phyloP scores from a whole-genome alignment of 2,329 filamentous ascomycete genomes.

The Phialophora chinensis region DNA sequence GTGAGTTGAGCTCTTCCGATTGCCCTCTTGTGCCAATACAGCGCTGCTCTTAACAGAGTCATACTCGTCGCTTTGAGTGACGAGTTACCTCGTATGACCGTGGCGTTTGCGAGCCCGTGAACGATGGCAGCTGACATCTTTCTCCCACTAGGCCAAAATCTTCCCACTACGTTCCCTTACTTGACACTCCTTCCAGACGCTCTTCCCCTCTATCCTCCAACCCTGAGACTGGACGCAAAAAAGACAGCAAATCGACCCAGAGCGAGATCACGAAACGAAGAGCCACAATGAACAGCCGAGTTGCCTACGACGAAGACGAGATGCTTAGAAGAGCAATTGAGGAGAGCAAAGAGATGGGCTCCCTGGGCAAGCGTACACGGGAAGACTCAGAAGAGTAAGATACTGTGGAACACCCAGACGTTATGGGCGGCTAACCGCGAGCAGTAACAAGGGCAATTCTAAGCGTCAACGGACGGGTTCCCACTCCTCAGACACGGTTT shows the following conservation, averaged over 20 bases:
- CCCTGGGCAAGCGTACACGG: conserved; percentile 79
- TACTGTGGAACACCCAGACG: background rate
- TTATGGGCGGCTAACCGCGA: conserved; percentile 18
- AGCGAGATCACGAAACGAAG: conserved; percentile 75
- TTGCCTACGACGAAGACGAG: conserved; percentile 94
- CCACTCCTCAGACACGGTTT: conserved; percentile 68
- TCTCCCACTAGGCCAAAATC: conserved; percentile 60
- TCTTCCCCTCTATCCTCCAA: conserved; percentile 53
- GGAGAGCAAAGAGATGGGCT: conserved; percentile 76
- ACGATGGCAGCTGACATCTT: conserved; percentile 3
- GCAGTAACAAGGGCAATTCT: conserved; percentile 70
- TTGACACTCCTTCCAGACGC: conserved; percentile 54
- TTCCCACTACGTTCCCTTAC: conserved; percentile 68
- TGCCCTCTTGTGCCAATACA: conserved; percentile 14
- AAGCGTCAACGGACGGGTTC: conserved; percentile 88
- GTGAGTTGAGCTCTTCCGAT: conserved; percentile 61
- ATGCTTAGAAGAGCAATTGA: conserved; percentile 87
- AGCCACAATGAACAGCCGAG: conserved; percentile 96
- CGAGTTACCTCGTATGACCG: background rate
- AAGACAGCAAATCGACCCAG: conserved; percentile 57
- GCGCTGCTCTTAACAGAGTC: background rate
- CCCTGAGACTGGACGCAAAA: conserved; percentile 49
- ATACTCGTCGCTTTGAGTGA: background rate
- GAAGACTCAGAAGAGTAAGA: conserved; percentile 95
- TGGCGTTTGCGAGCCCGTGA: conserved; percentile 8